These are phyloP conservation scores for Penicillium sclerotigenum DNA, from an alignment of 2,329 filamentous ascomycete genomes.

Conservation along the genomic window DNA sequence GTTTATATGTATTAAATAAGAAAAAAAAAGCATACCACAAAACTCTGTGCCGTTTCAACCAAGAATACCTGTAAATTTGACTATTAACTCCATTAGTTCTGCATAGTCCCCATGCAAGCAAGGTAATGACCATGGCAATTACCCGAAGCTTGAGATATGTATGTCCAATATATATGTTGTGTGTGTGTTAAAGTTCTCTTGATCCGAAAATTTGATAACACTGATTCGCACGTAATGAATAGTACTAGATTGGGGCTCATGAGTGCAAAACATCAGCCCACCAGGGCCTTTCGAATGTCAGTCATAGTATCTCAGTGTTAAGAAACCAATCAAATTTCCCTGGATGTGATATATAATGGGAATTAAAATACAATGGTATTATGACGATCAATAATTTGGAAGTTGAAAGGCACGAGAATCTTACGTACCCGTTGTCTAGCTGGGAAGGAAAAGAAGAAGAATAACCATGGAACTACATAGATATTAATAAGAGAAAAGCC, in stretches of 20 bases:
- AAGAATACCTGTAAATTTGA: neutral
- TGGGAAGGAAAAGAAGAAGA: neutral
- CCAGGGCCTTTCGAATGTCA: neutral
- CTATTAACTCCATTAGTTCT: neutral
- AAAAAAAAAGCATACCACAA: too few species aligned
- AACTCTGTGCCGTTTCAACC: neutral
- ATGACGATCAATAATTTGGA: neutral
- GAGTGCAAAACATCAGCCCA: neutral
- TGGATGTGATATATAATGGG: neutral
- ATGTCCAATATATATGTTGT: neutral
- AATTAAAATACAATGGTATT: neutral
- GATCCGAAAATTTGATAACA: neutral
- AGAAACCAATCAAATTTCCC: neutral
- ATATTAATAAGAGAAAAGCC: slow-evolving; percentile 1
- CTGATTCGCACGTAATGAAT: neutral
- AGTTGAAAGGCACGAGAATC: neutral
- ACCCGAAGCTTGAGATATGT: neutral
- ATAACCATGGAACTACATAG: neutral
- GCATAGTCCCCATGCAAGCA: neutral
- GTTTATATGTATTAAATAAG: neutral
- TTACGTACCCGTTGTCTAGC: neutral
- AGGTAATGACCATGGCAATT: neutral
- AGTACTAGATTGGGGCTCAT: neutral
- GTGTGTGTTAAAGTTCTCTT: neutral
- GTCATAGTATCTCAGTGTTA: neutral